phyloP scores from a whole-genome alignment of 495 filamentous ascomycete genomes.

The Daldinia decipiens region DNA sequence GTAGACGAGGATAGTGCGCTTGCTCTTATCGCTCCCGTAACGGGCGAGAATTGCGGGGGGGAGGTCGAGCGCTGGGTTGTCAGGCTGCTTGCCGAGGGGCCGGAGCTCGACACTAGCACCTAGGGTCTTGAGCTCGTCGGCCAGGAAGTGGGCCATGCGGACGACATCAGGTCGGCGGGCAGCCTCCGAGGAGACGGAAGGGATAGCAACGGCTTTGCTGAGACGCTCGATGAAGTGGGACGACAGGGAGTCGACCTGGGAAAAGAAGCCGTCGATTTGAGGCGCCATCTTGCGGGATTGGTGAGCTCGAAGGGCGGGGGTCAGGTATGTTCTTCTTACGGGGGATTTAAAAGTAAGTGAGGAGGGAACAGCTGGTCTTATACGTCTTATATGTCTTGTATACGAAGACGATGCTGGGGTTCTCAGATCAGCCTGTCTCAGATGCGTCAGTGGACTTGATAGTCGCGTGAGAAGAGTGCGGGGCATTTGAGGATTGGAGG shows the following conservation, averaged over 20 bases:
- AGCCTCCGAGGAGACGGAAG: conserved; percentile 92
- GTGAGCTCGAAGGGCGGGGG: conserved; percentile 58
- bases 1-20: conserved; percentile 95
- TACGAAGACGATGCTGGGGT: conserved; percentile 18
- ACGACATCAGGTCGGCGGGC: conserved; percentile 88
- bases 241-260: conserved; percentile 85
- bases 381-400: conserved; percentile 5
- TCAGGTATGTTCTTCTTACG: conserved; percentile 56
- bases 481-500: conserved; percentile 49
- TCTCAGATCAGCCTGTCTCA: conserved; percentile 32
- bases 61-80: conserved; percentile 86
- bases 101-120: conserved; percentile 88
- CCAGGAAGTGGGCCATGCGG: conserved; percentile 94
- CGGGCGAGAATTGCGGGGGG: conserved; percentile 92
- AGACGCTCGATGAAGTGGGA: conserved; percentile 92
- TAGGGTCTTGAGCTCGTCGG: conserved; percentile 79
- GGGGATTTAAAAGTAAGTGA: conserved; percentile 6
- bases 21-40: conserved; percentile 89
- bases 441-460: conserved; percentile 40
- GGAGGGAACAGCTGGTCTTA: conserved; percentile 6
- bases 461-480: conserved; percentile 52
- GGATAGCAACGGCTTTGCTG: conserved; percentile 91
- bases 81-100: conserved; percentile 87
- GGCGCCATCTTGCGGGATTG: conserved; percentile 80
- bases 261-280: conserved; percentile 83